Evolutionary conservation across 2,329 filamentous ascomycete species (phyloP), one percentile per base, ranked within the genome.

Genomic region (Ophiostoma ulmi): DNA sequence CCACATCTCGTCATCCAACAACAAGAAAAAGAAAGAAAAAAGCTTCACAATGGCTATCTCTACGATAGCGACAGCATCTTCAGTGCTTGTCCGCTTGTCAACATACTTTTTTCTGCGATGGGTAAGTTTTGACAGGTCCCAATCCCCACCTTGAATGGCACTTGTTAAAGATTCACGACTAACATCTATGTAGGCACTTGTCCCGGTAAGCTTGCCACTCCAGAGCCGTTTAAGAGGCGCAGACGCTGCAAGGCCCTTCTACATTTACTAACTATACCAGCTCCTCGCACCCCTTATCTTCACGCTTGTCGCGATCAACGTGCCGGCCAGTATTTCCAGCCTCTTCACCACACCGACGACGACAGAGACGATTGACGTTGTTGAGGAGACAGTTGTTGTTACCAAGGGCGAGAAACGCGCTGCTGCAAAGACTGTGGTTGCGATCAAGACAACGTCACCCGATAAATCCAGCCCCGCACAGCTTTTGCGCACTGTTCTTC

Each of bases 281-380:
- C 8, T 39, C 20, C 63, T 65, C n/a, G 63, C 63, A 10, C 63
- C 63, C 13, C 3, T 85, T 13, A 81, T 88, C 3, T 87, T 88
- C 71, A 84, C 89, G 0, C 80, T 90, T 1, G 88, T 90, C 72
- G 88, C 86, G 35, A 79, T 92, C 71, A 92, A 92, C 75, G 77
- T 89, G 0, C 84, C 89, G 0, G 83, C 88, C 0, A 91, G 7
- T 8, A 38, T 65, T 3, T 11, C 63, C n/a, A 65, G 63, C 63
- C n/a, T 41, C 3, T 65, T 65, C 35, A 38, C 31, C 5, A 38
- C 61, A 5, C 44, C 44, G 3, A 4, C 14, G 20, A 39, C 5
- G 7, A 65, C 63, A 8, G 20, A 65, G 20, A 26, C 20, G 72
- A 85, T 88, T 75, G 82, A 86, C 67, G 76, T 90, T 5, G 79